Evolutionary conservation across 2,329 filamentous ascomycete species (phyloP).

Genomic region (Bertia moriformis): DNA sequence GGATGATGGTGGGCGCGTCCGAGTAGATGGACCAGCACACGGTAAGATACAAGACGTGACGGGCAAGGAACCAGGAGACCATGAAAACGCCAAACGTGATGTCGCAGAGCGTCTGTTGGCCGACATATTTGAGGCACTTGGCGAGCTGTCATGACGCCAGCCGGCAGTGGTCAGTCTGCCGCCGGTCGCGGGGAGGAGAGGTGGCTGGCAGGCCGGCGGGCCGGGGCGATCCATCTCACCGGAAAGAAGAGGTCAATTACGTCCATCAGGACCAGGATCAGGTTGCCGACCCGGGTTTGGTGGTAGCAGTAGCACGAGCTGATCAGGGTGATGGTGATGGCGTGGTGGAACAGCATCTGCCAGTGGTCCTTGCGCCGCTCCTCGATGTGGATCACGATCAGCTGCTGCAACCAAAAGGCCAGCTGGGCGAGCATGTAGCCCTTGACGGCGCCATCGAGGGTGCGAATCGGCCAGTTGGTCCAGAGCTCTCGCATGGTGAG

Average conservation of each 20-base stretch:
- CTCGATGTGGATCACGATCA: slow-evolving; percentile 87
- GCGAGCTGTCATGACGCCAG: slow-evolving; percentile 55
- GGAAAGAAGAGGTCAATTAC: slow-evolving; percentile 78
- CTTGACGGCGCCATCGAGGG: slow-evolving; percentile 64
- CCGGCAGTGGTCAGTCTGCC: background rate
- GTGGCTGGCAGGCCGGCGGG: background rate
- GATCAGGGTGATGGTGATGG: slow-evolving; percentile 74
- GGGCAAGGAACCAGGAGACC: slow-evolving; percentile 66
- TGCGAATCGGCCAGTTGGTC: slow-evolving; percentile 69
- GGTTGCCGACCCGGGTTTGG: slow-evolving; percentile 72
- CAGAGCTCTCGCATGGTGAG: slow-evolving; percentile 66
- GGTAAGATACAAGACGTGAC: slow-evolving; percentile 66
- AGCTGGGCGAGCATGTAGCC: slow-evolving; percentile 82
- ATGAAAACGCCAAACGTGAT: slow-evolving; percentile 75
- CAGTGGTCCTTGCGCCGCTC: slow-evolving; percentile 85
- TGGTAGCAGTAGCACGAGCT: slow-evolving; percentile 74
- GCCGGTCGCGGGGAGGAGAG: background rate
- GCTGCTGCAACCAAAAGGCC: slow-evolving; percentile 87
- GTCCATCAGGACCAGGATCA: slow-evolving; percentile 87
- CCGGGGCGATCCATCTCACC: no score
- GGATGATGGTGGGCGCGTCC: slow-evolving; percentile 46
- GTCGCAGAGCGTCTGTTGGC: slow-evolving; percentile 65
- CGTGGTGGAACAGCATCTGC: slow-evolving; percentile 92
- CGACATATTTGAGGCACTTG: slow-evolving; percentile 85
- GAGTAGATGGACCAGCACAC: slow-evolving; percentile 72